Evolutionary conservation across 352 stramenopile genomes (phyloP).

Genomic region (Globisporangium uncinulatum): DNA sequence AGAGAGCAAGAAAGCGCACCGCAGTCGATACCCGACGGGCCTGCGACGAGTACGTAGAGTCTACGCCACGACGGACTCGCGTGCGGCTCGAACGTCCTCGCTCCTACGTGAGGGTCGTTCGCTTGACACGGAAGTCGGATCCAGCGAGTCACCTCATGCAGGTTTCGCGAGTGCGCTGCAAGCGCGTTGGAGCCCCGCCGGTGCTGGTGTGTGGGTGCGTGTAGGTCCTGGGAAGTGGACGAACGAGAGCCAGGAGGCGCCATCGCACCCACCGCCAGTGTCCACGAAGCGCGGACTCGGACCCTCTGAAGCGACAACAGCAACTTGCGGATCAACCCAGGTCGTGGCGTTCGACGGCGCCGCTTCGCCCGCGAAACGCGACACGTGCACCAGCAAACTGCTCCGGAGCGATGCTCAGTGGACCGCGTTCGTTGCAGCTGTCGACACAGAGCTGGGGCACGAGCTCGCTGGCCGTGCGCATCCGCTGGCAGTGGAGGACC

Average conservation of each 20-base stretch:
- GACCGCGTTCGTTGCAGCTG: conserved; percentile 16
- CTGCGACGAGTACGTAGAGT: background rate
- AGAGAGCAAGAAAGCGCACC: background rate
- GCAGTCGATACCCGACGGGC: background rate
- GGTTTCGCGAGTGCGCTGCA: background rate
- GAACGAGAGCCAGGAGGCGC: conserved; percentile 3
- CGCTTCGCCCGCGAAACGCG: background rate
- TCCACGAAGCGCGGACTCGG: background rate
- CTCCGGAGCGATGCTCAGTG: conserved; percentile 28
- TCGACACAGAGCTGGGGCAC: conserved; percentile 11
- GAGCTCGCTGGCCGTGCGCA: background rate
- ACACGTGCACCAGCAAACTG: conserved; percentile 12
- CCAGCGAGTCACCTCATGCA: background rate
- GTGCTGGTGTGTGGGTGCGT: conserved; percentile 18
- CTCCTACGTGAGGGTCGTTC: background rate
- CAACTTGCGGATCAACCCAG: conserved; percentile 5
- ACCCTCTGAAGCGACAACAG: background rate
- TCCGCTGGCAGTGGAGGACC: conserved; percentile 27
- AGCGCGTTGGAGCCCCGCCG: conserved; percentile 1
- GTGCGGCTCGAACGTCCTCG: background rate
- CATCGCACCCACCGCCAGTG: background rate
- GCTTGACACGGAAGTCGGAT: background rate
- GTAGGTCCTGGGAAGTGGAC: conserved; percentile 20
- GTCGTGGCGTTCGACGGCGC: conserved; percentile 7
- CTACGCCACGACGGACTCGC: background rate